Evolutionary conservation across 345 rosid species (phyloP).

Genomic region (Rhodamnia argentea): DNA sequence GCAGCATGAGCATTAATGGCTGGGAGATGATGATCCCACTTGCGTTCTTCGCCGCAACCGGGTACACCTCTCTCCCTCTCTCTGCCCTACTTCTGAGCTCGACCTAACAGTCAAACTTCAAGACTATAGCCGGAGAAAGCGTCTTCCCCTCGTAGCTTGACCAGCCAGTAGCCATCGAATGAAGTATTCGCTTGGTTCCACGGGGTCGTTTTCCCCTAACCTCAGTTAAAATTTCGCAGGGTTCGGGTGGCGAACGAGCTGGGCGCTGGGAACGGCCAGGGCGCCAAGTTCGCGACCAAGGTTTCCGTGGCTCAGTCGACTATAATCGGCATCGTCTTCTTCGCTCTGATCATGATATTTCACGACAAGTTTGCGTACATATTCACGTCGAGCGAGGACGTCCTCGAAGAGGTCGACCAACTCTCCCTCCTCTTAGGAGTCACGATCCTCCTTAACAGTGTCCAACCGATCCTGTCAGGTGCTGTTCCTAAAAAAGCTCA

Average conservation of each 20-base stretch:
- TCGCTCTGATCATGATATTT: constrained; percentile 7
- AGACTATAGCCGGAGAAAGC: not conserved
- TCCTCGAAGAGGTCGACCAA: constrained; percentile 13
- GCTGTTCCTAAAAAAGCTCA: not conserved
- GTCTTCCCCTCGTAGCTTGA: not conserved
- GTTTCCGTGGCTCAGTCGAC: constrained; percentile 19
- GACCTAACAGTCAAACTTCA: not conserved
- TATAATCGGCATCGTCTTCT: constrained; percentile 18
- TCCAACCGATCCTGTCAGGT: constrained; percentile 36
- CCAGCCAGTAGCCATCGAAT: not conserved
- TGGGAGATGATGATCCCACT: constrained; percentile 37
- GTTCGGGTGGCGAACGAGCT: constrained; percentile 36
- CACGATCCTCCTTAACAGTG: constrained; percentile 26
- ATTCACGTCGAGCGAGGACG: constrained; percentile 19
- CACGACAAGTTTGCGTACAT: constrained; percentile 12
- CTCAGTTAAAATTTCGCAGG: not conserved
- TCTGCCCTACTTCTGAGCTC: not conserved
- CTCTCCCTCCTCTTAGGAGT: constrained; percentile 12
- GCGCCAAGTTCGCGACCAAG: constrained; percentile 23
- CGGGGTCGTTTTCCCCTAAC: not conserved
- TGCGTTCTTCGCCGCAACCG: constrained; percentile 31
- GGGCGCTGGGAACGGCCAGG: constrained; percentile 31
- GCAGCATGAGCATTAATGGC: constrained; percentile 31
- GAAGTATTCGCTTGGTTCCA: not conserved
- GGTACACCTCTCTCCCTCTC: constrained; percentile 7